Evolutionary conservation across 2,329 filamentous ascomycete species (phyloP).

Genomic region (Fusarium sp.): DNA sequence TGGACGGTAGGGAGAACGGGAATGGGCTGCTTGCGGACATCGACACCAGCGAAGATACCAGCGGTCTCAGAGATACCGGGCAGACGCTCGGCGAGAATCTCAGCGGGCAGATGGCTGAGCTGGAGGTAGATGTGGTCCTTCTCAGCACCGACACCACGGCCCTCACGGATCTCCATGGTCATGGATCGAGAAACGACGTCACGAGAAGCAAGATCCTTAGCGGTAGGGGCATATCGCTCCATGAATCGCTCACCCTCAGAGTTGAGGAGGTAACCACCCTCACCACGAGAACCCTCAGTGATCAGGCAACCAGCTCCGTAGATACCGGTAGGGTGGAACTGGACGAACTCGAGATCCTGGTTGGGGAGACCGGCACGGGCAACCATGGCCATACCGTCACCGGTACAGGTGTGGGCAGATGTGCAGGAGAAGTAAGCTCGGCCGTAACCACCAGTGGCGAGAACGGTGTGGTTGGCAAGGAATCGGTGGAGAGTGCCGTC

Average conservation of each 20-base stretch:
- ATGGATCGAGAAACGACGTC: conserved; percentile 98
- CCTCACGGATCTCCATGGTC: conserved; percentile 98
- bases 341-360: conserved; percentile 99
- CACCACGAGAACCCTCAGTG: conserved; percentile 96
- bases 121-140: conserved; percentile 99
- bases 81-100: conserved; percentile 94
- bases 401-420: conserved; percentile 97
- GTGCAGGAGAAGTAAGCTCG: conserved; percentile 99
- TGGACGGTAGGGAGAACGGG: conserved; percentile 96
- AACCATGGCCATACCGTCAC: conserved; percentile 99
- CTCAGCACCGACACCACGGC: conserved; percentile 94
- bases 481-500: conserved; percentile 98
- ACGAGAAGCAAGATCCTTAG: conserved; percentile 96
- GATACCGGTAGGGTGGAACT: conserved; percentile 99
- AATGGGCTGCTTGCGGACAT: conserved; percentile 96
- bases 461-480: conserved; percentile 94
- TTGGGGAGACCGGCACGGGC: conserved; percentile 96
- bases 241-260: conserved; percentile 99
- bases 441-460: conserved; percentile 97
- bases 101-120: conserved; percentile 91
- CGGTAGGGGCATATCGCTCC: conserved; percentile 97
- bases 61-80: conserved; percentile 99
- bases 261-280: conserved; percentile 98
- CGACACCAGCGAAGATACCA: conserved; percentile 95
- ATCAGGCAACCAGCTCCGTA: conserved; percentile 98